Evolutionary conservation across 495 filamentous ascomycete genomes (phyloP).

Genomic region (Sordaria brevicollis): DNA sequence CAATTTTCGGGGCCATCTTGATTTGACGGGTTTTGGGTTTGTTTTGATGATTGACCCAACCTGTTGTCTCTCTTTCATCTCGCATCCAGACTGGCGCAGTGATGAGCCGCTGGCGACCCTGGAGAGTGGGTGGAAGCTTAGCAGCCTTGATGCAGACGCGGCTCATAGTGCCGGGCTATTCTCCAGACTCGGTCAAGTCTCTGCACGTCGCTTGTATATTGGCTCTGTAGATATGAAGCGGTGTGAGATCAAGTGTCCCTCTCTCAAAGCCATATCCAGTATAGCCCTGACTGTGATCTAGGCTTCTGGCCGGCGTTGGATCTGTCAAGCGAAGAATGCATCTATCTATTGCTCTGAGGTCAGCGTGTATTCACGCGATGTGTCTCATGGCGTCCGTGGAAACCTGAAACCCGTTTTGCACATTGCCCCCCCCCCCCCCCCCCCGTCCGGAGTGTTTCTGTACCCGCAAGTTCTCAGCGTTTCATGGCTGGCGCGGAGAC

Average conservation of each 20-base stretch:
- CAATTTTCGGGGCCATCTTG: not conserved
- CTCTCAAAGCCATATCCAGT: not conserved
- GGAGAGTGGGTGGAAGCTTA: not conserved
- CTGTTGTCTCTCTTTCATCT: not conserved
- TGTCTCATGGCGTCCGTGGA: not conserved
- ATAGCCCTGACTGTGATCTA: not conserved
- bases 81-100: not conserved
- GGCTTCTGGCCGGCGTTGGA: not conserved
- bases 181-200: not conserved
- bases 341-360: not conserved
- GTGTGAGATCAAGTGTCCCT: not conserved
- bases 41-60: not conserved
- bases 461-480: not conserved
- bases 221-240: not conserved
- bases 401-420: not conserved
- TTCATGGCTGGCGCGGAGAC: not conserved
- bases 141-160: not conserved
- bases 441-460: not conserved
- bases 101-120: not conserved
- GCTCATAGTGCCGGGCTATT: not conserved
- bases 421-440: no score
- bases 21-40: not conserved
- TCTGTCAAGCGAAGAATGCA: not conserved
- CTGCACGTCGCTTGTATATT: not conserved
- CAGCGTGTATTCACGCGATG: not conserved